These are phyloP conservation scores for Apiosordaria backusii DNA, from an alignment of 495 filamentous ascomycete species.

Conservation along the genomic window DNA sequence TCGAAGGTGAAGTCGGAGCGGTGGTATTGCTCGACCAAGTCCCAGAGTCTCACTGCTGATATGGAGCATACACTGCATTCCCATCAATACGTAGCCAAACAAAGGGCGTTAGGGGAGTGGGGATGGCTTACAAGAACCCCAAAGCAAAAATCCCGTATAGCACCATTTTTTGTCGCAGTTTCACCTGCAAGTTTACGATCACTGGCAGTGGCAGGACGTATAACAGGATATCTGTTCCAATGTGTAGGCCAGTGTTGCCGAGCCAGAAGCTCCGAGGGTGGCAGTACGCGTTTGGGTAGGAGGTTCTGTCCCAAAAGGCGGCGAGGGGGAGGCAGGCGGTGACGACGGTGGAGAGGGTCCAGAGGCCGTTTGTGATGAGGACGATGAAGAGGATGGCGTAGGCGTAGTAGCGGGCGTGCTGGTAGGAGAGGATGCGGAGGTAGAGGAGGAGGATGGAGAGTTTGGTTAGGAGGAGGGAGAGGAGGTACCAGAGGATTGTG, in stretches of 20 bases:
- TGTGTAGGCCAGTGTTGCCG: conserved; percentile 26
- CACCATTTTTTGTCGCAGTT: conserved; percentile 20
- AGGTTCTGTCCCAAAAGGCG: conserved; percentile 17
- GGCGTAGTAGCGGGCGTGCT: conserved; percentile 20
- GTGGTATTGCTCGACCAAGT: conserved; percentile 17
- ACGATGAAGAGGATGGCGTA: conserved; percentile 21
- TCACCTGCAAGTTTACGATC: conserved; percentile 27
- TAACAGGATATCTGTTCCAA: conserved; percentile 31
- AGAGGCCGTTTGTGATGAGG: conserved; percentile 21
- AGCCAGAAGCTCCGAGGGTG: conserved; percentile 19
- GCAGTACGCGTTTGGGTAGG: conserved; percentile 16
- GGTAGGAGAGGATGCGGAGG: conserved; percentile 28
- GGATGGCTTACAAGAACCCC: conserved; percentile 22
- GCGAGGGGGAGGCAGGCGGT: conserved; percentile 25
- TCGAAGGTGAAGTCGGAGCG: conserved; percentile 26
- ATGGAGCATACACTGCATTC: conserved; percentile 24
- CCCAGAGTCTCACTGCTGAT: conserved; percentile 32
- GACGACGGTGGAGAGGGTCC: conserved; percentile 23
- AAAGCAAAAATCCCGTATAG: conserved; percentile 23
- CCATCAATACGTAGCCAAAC: background rate
- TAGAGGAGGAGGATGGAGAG: conserved; percentile 28
- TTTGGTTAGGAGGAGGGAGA: conserved; percentile 30
- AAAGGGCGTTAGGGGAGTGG: background rate
- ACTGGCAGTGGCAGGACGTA: conserved; percentile 35
- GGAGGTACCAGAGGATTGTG: conserved; percentile 28